Base-by-base conservation (phyloP, 495 filamentous ascomycete genomes). In the Neurospora terricola region DNA sequence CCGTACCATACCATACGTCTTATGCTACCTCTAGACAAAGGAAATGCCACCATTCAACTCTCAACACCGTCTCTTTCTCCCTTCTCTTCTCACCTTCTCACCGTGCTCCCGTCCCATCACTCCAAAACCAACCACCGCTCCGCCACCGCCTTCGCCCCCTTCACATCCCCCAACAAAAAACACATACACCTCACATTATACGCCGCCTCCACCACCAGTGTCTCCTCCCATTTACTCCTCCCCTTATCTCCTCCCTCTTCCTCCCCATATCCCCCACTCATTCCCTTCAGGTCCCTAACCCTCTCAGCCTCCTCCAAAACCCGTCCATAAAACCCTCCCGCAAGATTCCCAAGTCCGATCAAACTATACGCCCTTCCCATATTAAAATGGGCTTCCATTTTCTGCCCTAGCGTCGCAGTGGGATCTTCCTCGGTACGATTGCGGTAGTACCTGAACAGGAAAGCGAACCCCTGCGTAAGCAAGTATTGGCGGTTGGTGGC, bases 401-500 rank as follows among this genome's bases (percentile, higher is more conserved):
- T 68, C 39, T 71, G 54, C 21, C 68, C 66, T 16, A 27, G 36
- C 27, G 23, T 30, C 16, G 37, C 77, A 79, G 83, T 62, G 69
- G 72, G 68, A 7, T 72, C 68, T 6, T 84, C 82, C 16, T 73
- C 42, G 59, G 43, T 77, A 23, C 90, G 78, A 71, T 89, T 71
- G 2, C 90, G 81, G 75, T 93, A 91, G 80, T 99, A 99, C 34
- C 89, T 84, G 68, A 89, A 87, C 70, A 98, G 81, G 76, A 98
- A 97, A 0, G 90, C 85, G 21, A 97, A 83, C 0, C 92, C 96
- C 78, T 98, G 96, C 77, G 91, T 85, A 43, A 97, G 88, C 30
- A 92, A 88, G 75, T 91, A 94, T 78, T 98, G 94, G 1, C 95
- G 86, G 78, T 98, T 97, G 69, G 94, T 93, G 5, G 91, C 88